These are phyloP conservation scores for Mycena floridula DNA, from an alignment of 768 basidiomycete genomes.

Conservation along the genomic window DNA sequence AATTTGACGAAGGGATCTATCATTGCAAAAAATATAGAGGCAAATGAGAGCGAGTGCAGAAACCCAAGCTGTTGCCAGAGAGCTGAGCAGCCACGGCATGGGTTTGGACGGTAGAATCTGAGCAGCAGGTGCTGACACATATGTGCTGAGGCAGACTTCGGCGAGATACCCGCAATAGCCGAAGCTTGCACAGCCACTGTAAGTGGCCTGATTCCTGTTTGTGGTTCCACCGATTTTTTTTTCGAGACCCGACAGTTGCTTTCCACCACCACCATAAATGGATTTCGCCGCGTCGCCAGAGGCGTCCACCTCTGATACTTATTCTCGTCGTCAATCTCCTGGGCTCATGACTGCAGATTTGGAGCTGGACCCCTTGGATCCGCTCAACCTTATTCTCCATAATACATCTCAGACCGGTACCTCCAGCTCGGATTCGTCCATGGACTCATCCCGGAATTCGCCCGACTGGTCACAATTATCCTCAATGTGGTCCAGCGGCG, in stretches of 20 bases:
- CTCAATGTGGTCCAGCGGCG: conserved; percentile 35
- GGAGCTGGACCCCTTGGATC: conserved; percentile 48
- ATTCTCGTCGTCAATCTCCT: conserved; percentile 9
- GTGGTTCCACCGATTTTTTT: neutral
- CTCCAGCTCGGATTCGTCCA: conserved; percentile 23
- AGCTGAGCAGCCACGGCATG: neutral
- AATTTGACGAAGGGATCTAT: conserved; percentile 41
- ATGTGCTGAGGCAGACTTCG: no score
- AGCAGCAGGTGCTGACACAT: no score
- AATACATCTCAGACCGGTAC: conserved; percentile 27
- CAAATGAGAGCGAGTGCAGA: neutral
- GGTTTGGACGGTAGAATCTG: no score
- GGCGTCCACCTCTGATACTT: no score
- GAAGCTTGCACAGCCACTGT: neutral
- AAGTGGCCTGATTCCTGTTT: neutral
- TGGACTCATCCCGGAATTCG: conserved; percentile 29
- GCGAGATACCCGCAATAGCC: no score
- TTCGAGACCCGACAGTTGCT: no score
- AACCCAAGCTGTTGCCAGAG: neutral
- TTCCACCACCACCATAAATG: no score
- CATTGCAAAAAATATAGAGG: conserved; percentile 45
- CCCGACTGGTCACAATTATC: conserved; percentile 54
- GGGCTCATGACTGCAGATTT: conserved; percentile 33
- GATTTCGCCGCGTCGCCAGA: no score
- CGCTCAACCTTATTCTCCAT: conserved; percentile 52